Base-by-base conservation (phyloP, 768 basidiomycete genomes). In the Cystoderma amianthinum region DNA sequence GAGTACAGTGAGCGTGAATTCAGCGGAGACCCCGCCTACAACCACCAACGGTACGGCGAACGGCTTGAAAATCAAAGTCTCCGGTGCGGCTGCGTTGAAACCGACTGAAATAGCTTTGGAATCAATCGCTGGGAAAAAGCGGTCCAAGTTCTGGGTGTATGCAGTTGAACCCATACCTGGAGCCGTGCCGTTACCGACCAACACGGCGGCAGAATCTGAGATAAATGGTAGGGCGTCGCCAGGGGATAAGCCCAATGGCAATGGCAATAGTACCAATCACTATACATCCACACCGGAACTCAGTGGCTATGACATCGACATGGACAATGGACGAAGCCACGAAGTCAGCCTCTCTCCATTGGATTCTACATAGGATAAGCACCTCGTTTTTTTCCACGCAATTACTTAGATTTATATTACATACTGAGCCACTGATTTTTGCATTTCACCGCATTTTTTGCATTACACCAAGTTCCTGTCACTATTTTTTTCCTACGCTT, bases 81-180 rank as follows among this genome's bases (percentile, higher is more conserved):
- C 72, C 36, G 76, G 82, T 33, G 79, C 82, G 0, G 78, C 84
- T 12, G 78, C 76, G 24, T 55, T 86, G 47, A 87, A 81, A 54
- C 75, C 83, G 11, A 80, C 69, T 24, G 86, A 91, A 55, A 65
- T 80, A 32, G 82, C 82, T n/a, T 48, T 87, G 55, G 87, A 87
- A 44, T 74, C 82, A 44, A 69, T 87, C 17, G 78, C 76, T 23
- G 86, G 87, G 46, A 87, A 82, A 66, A 90, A 86, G 65, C 80
- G 74, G 59, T 90, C 88, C 54, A 89, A 85, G 53, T 90, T 81
- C 57, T 89, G 88, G 87, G 82, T 84, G 33, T 92, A 92, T 48
- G 88, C 88, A 15, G 85, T 91, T 18, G 88, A 91, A 50, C 83
- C 86, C 1, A 52, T 74, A 33, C 59, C 72, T 5, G 65, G 61